These are phyloP conservation scores for Pseudogymnoascus sp. DNA, from an alignment of 2,329 filamentous ascomycete species.

Conservation along the genomic window DNA sequence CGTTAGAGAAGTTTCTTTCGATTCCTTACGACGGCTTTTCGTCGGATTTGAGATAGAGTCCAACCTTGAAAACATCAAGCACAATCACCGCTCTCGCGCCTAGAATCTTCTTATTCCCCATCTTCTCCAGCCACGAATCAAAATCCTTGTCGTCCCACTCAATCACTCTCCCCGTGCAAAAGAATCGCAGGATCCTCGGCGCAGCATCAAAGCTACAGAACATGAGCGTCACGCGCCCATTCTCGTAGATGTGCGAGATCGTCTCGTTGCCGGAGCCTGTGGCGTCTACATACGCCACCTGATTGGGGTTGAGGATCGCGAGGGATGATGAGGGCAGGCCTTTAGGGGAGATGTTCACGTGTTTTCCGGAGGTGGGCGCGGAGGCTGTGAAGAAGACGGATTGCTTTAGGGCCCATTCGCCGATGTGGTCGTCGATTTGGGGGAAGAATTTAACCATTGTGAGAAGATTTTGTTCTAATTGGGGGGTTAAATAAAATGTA, in stretches of 20 bases:
- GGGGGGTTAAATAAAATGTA: not conserved
- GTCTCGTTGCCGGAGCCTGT: constrained; percentile 72
- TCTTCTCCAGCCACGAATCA: constrained; percentile 33
- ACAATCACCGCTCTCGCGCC: constrained; percentile 53
- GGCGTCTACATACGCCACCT: constrained; percentile 63
- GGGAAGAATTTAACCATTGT: constrained; percentile 53
- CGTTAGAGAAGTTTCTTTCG: not conserved
- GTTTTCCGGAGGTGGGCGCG: constrained; percentile 56
- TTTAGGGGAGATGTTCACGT: constrained; percentile 75
- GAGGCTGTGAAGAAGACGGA: constrained; percentile 70
- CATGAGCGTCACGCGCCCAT: constrained; percentile 66
- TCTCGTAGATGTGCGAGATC: constrained; percentile 67
- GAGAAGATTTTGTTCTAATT: not conserved
- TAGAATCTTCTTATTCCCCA: constrained; percentile 37
- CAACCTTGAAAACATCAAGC: constrained; percentile 51
- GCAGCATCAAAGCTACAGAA: constrained; percentile 57
- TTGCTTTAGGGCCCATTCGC: constrained; percentile 57
- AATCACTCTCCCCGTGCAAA: constrained; percentile 50
- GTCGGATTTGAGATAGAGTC: no score
- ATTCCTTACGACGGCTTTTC: not conserved
- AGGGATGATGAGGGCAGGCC: constrained; percentile 57
- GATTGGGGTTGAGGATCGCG: constrained; percentile 45
- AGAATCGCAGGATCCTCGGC: constrained; percentile 57
- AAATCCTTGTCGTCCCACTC: constrained; percentile 51
- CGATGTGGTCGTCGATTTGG: constrained; percentile 46